phyloP scores from a whole-genome alignment of 1,139 yeast genomes.

The Sugiyamaella paludigena region DNA sequence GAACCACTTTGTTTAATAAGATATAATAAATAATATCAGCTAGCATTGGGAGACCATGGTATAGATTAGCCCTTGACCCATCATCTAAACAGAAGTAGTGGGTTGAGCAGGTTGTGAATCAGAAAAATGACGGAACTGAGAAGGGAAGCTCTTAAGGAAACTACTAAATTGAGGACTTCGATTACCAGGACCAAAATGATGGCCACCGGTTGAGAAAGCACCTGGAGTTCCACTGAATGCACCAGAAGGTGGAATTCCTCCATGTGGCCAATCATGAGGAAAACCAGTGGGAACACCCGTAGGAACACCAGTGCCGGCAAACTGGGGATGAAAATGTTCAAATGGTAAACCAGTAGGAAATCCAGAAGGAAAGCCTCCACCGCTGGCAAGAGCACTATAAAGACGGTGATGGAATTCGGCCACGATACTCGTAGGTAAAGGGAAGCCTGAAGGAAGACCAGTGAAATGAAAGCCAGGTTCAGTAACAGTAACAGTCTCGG shows the following conservation, averaged over 20 bases:
- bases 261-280: neutral
- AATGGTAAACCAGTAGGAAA: neutral
- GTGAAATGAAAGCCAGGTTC: neutral
- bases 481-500: constrained; percentile 4
- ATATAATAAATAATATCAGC: no score
- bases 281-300: neutral
- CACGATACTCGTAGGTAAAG: neutral
- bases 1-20: no score
- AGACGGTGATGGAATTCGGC: neutral
- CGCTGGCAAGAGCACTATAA: neutral
- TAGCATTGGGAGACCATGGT: no score
- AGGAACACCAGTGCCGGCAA: neutral
- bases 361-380: constrained; percentile 2
- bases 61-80: no score
- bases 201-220: neutral
- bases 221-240: no score
- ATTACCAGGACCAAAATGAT: neutral
- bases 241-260: neutral
- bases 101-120: no score
- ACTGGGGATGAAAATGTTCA: neutral
- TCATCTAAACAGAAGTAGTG: no score
- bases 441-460: neutral
- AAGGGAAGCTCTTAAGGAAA: no score
- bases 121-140: no score
- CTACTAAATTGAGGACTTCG: neutral